Conservation (phyloP, 2,329 filamentous ascomycete species). For the Colletotrichum costaricense region DNA sequence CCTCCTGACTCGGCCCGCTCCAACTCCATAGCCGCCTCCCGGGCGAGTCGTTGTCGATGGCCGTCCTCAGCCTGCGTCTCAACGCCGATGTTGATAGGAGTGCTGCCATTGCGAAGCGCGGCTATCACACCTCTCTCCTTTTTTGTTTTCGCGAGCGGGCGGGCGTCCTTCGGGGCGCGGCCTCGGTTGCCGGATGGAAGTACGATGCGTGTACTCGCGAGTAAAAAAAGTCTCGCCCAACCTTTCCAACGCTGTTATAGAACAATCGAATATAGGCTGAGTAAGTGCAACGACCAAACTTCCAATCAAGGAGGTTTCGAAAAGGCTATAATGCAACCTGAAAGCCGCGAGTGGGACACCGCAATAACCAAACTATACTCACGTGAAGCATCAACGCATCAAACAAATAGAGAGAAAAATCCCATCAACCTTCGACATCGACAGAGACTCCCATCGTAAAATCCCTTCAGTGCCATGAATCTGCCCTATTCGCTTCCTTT, state of each 20-base stretch:
- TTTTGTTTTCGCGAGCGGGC: too few species aligned
- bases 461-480: neutral
- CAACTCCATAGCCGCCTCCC: neutral
- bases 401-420: neutral
- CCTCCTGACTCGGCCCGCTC: neutral
- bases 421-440: neutral
- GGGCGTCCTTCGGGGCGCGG: neutral
- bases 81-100: constrained; percentile 13
- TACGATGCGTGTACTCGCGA: neutral
- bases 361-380: too few species aligned
- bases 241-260: too few species aligned
- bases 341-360: neutral
- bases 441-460: neutral
- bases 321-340: neutral
- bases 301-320: neutral
- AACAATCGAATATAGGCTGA: too few species aligned
- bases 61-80: constrained; percentile 10
- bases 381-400: too few species aligned
- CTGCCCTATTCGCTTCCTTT: neutral
- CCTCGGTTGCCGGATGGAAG: neutral
- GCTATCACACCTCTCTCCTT: too few species aligned
- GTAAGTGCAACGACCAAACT: neutral
- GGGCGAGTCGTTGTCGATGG: constrained; percentile 1
- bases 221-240: too few species aligned
- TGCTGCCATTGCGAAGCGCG: neutral